Evolutionary conservation across 2,329 filamentous ascomycete species (phyloP), one percentile per base, ranked within the genome.

Genomic region (Talaromyces sp.): DNA sequence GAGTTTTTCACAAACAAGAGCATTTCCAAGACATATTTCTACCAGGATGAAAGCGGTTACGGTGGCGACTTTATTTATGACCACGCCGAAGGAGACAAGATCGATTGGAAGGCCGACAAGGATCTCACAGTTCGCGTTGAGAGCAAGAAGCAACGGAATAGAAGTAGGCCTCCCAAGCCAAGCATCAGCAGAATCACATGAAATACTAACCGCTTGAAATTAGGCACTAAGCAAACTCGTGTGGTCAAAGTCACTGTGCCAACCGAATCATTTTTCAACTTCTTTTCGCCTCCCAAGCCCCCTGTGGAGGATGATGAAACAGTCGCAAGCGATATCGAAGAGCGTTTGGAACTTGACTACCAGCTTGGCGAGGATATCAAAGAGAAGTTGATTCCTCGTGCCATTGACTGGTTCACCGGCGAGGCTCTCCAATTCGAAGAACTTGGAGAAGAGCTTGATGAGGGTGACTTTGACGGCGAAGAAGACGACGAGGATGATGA

Each of bases 61-160:
- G 95, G 93, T 69, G 96, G 95, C 69, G 96, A 99, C 78, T 99
- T 98, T 81, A 98, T 99, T 79, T 99, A 99, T 76, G 95, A 99
- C 76, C 95, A 99, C 75, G 95, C 96, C 62, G 93, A 99, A 78
- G 95, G 96, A 67, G 91, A 96, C 77, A 95, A 96, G 84, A 96
- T 99, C 72, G 89, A 97, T 70, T 99, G 95, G 95, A 95, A 96
- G 81, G 81, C 88, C 10, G 89, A 89, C 71, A 92, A 96, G 79
- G 95, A 99, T 73, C 82, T 99, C 70, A 99, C 95, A 53, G 90
- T 98, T 67, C 89, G 91, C 68, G 83, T 98, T 64, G 95, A 99
- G 84, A 96, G 92, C 84, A 99, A 99, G 87, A 99, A 99, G 85
- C 95, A 99, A 82, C 87, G 95, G 67, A 99, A 99, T 82, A 99